phyloP scores from a whole-genome alignment of 225 moss, liverwort and hornwort genomes.

The Ulota crispa region DNA sequence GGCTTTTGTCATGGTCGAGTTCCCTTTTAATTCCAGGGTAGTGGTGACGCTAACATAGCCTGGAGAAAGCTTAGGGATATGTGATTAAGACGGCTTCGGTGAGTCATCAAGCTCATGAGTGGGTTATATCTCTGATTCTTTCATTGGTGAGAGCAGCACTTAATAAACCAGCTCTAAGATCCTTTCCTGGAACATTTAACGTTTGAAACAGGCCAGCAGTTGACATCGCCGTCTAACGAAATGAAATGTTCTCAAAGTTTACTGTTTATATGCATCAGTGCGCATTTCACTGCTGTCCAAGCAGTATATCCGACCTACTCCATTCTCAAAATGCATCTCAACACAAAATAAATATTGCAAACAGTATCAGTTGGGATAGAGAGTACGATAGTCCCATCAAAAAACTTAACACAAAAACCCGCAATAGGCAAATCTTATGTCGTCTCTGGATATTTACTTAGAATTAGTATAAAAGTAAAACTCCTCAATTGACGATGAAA shows the following conservation, averaged over 20 bases:
- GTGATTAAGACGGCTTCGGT: too few species aligned
- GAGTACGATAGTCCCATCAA: too few species aligned
- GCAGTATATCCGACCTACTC: background rate
- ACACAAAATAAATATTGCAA: background rate
- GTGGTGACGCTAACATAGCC: too few species aligned
- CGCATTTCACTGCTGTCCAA: too few species aligned
- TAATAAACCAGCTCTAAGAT: background rate
- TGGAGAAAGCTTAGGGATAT: too few species aligned
- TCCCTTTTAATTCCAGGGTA: too few species aligned
- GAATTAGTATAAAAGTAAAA: background rate
- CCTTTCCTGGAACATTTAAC: background rate
- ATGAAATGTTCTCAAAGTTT: background rate
- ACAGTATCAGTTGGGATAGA: background rate
- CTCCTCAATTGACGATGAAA: background rate
- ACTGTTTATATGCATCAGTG: background rate
- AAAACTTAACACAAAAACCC: background rate
- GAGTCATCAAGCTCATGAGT: background rate
- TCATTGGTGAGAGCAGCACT: background rate
- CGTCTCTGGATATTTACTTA: background rate
- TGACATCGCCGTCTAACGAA: background rate
- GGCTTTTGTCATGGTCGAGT: too few species aligned
- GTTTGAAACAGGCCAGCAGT: background rate
- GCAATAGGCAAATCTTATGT: background rate
- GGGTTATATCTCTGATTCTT: background rate
- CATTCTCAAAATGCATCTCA: background rate